Evolutionary conservation across 352 stramenopile species (phyloP).

Genomic region (Thalassiosira hispida): DNA sequence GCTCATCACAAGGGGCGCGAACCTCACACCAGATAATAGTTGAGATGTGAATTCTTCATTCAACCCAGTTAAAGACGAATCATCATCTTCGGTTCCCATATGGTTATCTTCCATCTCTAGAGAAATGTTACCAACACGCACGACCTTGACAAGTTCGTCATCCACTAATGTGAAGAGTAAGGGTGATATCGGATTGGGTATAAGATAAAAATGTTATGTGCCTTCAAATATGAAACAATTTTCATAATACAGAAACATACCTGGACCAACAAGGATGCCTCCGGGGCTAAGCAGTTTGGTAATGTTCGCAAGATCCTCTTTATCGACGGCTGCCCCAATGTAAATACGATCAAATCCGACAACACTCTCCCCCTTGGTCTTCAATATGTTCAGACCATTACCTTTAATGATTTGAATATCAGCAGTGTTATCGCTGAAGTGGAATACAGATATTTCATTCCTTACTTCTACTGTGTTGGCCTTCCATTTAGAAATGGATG

Average conservation of each 20-base stretch:
- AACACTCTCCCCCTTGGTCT: constrained; percentile 62
- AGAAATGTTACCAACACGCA: constrained; percentile 53
- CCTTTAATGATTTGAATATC: constrained; percentile 71
- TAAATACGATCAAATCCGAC: constrained; percentile 86
- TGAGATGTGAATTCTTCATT: constrained; percentile 67
- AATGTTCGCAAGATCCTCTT: constrained; percentile 61
- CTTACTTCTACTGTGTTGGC: constrained; percentile 38
- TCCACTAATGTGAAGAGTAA: constrained; percentile 52
- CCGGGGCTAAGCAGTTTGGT: constrained; percentile 77
- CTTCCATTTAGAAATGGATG: constrained; percentile 67
- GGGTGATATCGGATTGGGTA: neutral
- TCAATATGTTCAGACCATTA: constrained; percentile 73
- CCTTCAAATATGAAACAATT: neutral
- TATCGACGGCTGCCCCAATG: constrained; percentile 77
- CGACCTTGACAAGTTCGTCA: constrained; percentile 80
- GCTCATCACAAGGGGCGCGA: constrained; percentile 62
- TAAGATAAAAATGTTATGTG: constrained; percentile 4
- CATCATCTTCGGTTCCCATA: constrained; percentile 8
- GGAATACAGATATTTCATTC: constrained; percentile 54
- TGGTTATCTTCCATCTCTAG: constrained; percentile 25
- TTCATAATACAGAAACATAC: constrained; percentile 28
- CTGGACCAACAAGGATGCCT: constrained; percentile 83
- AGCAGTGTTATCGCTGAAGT: constrained; percentile 54
- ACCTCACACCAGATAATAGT: constrained; percentile 77
- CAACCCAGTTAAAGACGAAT: constrained; percentile 30